Percentiles rank a stretch among this genome's conserved stretches.
phyloP scores from a whole-genome alignment of 768 basidiomycete genomes.

The Chalciporus sphaerocephalus region DNA sequence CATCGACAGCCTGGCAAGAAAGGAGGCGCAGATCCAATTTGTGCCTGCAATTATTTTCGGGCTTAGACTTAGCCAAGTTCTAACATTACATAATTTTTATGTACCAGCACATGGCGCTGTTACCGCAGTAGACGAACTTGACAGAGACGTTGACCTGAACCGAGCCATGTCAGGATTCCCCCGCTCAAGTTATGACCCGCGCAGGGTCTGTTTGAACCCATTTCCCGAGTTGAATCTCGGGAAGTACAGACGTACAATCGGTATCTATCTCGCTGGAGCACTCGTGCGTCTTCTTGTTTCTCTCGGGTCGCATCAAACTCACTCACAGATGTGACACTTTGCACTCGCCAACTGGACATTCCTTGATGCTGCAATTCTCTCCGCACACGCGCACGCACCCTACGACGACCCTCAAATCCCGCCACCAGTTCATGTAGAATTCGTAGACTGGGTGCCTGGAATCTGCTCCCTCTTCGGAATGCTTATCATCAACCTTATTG shows the following conservation, averaged over 20 bases:
- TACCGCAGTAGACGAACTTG: background rate
- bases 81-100: conserved; percentile 20
- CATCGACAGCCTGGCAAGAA: background rate
- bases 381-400: conserved; percentile 78
- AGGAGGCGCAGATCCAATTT: background rate
- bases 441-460: conserved; percentile 97
- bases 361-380: conserved; percentile 87
- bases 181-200: conserved; percentile 75
- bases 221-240: conserved; percentile 75
- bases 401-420: conserved; percentile 65
- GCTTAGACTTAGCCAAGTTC: background rate
- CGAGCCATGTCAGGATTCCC: conserved; percentile 54
- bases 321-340: conserved; percentile 52
- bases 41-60: background rate
- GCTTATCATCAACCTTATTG: conserved; percentile 88
- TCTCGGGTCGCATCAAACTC: background rate
- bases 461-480: conserved; percentile 90
- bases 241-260: conserved; percentile 74
- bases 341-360: conserved; percentile 94
- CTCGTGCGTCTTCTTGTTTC: conserved; percentile 56
- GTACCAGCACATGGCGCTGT: background rate
- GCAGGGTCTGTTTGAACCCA: conserved; percentile 82
- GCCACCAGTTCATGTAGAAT: conserved; percentile 76
- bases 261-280: conserved; percentile 88
- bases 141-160: background rate